A percentile compares a stretch with the other conserved stretches of the same genome.
These are phyloP conservation scores for Ganoderma lucidum DNA, from an alignment of 1,284 basidiomycete species.

Conservation along the genomic window DNA sequence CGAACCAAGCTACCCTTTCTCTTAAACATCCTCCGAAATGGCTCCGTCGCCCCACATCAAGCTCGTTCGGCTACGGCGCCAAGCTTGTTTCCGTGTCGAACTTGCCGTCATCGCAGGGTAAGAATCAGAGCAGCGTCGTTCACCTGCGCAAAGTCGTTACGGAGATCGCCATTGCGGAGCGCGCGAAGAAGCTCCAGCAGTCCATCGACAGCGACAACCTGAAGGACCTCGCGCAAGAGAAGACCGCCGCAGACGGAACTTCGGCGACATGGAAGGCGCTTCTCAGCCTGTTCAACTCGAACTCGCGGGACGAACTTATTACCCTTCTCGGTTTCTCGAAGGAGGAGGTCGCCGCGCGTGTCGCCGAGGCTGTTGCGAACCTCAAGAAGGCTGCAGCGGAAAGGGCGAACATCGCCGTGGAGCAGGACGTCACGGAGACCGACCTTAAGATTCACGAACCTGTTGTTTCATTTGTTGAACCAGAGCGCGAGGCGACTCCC, in stretches of 20 bases:
- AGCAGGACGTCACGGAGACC: constrained; percentile 50
- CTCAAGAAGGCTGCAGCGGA: constrained; percentile 59
- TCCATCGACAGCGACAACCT: constrained; percentile 73
- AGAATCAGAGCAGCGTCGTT: constrained; percentile 81
- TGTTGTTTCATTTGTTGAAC: constrained; percentile 82
- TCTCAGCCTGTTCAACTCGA: constrained; percentile 87
- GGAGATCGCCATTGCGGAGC: constrained; percentile 80
- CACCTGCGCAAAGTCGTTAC: constrained; percentile 83
- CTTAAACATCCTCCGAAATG: constrained; percentile 95
- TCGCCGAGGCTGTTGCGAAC: constrained; percentile 83
- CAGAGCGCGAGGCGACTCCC: constrained; percentile 52
- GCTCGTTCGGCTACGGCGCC: constrained; percentile 94
- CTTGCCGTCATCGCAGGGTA: constrained; percentile 74
- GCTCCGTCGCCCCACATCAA: constrained; percentile 87
- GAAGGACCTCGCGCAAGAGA: constrained; percentile 72
- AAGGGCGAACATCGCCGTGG: constrained; percentile 33
- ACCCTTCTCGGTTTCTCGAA: constrained; percentile 94
- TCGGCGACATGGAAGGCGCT: constrained; percentile 90
- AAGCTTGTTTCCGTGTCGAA: constrained; percentile 85
- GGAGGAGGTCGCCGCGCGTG: constrained; percentile 81
- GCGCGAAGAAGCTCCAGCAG: constrained; percentile 76
- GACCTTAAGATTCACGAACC: constrained; percentile 64
- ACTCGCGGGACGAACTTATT: constrained; percentile 91
- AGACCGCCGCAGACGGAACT: constrained; percentile 50
- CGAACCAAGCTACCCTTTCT: constrained; percentile 69